Evolutionary conservation across 2,329 filamentous ascomycete genomes (phyloP), one percentile per base, ranked within the genome.

Genomic region (Calonectria honghensis): DNA sequence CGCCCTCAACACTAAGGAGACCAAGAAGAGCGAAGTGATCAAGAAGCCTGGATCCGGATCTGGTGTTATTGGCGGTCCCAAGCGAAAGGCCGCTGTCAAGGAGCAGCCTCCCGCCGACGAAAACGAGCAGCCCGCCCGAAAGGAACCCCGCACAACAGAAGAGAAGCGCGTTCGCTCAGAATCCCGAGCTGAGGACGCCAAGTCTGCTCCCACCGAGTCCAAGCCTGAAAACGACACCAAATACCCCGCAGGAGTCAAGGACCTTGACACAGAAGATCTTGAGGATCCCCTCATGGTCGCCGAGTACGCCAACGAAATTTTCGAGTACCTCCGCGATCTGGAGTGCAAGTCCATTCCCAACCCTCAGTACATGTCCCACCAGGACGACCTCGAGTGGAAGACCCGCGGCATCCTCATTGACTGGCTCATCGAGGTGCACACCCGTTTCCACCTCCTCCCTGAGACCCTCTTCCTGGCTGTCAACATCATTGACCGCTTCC

Each of bases 351-450:
- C 92, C 0, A 85, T 96, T 83, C 96, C 96, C 79, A 98, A 98
- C 86, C 93, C 96, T 24, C 89, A 97, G 76, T 99, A 99, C 89
- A 99, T 99, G 93, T 91, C 94, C 66, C 95, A 96, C 86, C 97
- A 99, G 84, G 94, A 95, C 77, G 96, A 98, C 80, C 90, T 99
- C 16, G 96, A 98, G 85, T 99, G 97, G 97, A 98, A 98, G 91
- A 98, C 98, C 88, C 95, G 97, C 81, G 96, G 96, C 77, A 98
- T 99, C 79, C 91, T 99, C 70, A 93, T 98, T 79, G 97, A 99
- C 88, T 99, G 97, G 97, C 91, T 99, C 78, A 96, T 99, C 77
- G 97, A 99, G 85, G 97, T 99, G 61, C 97, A 99, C 88, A 98
- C 95, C 29, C 95, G 96, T 72, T 99, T 98, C 89, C 94, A 97